phyloP scores from a whole-genome alignment of 768 basidiomycete genomes.

The Candolleomyces efflorescens region DNA sequence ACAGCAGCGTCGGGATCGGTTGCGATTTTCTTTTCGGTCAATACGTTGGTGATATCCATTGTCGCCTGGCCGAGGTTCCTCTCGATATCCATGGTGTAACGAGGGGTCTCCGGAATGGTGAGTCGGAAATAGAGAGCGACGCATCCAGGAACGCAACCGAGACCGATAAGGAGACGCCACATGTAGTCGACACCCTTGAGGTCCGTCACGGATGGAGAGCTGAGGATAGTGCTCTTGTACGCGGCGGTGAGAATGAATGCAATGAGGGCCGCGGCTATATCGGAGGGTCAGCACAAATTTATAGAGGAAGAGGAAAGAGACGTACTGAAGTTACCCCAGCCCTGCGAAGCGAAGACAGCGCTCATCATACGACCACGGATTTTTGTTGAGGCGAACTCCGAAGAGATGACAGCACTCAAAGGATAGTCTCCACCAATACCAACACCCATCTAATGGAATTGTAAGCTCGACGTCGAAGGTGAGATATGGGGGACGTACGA shows the following conservation, averaged over 20 bases:
- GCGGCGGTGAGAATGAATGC: conserved; percentile 59
- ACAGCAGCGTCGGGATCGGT: too few species aligned
- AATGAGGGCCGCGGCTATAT: conserved; percentile 59
- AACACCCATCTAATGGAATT: too few species aligned
- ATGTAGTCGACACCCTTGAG: conserved; percentile 60
- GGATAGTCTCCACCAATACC: too few species aligned
- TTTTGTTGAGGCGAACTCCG: too few species aligned
- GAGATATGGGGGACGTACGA: too few species aligned
- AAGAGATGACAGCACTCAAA: too few species aligned
- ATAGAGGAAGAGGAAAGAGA: too few species aligned
- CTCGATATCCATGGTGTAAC: conserved; percentile 90
- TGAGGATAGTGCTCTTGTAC: conserved; percentile 57
- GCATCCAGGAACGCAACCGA: conserved; percentile 78
- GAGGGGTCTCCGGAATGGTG: conserved; percentile 90
- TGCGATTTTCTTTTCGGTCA: conserved; percentile 44
- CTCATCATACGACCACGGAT: too few species aligned
- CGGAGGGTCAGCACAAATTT: background rate
- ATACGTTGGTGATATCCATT: conserved; percentile 66
- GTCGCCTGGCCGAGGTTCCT: conserved; percentile 74
- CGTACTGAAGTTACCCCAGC: too few species aligned
- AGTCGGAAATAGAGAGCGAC: conserved; percentile 89
- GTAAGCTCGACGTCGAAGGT: too few species aligned
- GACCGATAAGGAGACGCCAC: conserved; percentile 87
- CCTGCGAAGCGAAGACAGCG: too few species aligned
- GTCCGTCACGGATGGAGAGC: conserved; percentile 32